These are phyloP conservation scores for Pseudocercospora fuligena DNA, from an alignment of 2,329 filamentous ascomycete genomes.

Conservation along the genomic window DNA sequence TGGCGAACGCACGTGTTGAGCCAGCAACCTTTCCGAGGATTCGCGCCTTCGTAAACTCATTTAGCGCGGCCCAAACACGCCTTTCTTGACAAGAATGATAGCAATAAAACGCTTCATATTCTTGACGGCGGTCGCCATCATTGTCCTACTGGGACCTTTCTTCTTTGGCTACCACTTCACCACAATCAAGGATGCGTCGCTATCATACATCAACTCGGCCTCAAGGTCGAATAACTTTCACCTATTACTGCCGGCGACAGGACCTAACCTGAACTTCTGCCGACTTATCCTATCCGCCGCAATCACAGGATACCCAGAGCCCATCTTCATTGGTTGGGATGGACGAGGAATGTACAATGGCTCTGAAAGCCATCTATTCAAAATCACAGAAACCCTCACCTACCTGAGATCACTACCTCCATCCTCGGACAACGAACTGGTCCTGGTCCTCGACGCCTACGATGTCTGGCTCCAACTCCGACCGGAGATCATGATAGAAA, in stretches of 20 bases:
- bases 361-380: slow-evolving; percentile 42
- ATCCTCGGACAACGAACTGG: slow-evolving; percentile 55
- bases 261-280: slow-evolving; percentile 28
- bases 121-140: slow-evolving; percentile 19
- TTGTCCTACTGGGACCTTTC: slow-evolving; percentile 26
- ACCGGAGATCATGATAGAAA: slow-evolving; percentile 64
- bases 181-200: slow-evolving; percentile 22
- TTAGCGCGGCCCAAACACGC: not conserved
- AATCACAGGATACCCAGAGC: slow-evolving; percentile 35
- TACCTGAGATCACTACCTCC: slow-evolving; percentile 34
- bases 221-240: slow-evolving; percentile 25
- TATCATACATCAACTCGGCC: slow-evolving; percentile 18
- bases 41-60: not conserved
- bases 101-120: slow-evolving; percentile 21
- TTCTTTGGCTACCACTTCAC: slow-evolving; percentile 31
- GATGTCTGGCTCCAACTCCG: slow-evolving; percentile 70
- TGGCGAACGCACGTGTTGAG: not conserved
- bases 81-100: slow-evolving; percentile 19
- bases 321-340: slow-evolving; percentile 35
- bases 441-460: slow-evolving; percentile 67
- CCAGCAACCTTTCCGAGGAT: not conserved
- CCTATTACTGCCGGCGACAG: slow-evolving; percentile 28
- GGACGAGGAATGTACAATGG: slow-evolving; percentile 34
- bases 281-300: slow-evolving; percentile 29
- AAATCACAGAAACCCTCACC: slow-evolving; percentile 36